These are phyloP conservation scores for Ceratocystis huliohia DNA, from an alignment of 2,329 filamentous ascomycete species.

Conservation along the genomic window DNA sequence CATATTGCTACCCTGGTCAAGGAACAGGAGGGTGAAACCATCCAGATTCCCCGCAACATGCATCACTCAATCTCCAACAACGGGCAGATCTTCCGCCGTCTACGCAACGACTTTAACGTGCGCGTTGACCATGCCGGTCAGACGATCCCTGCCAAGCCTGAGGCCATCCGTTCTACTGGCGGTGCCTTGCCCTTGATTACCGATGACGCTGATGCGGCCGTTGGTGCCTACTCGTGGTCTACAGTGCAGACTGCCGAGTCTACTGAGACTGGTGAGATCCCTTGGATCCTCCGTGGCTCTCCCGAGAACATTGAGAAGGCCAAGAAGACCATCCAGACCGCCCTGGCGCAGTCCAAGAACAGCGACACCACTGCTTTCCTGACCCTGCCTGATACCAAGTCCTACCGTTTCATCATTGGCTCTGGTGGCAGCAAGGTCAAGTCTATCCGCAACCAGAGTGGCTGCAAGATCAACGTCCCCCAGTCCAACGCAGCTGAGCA, in stretches of 20 bases:
- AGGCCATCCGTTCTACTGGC: slow-evolving; percentile 44
- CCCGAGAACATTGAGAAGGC: slow-evolving; percentile 72
- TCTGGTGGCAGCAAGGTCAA: slow-evolving; percentile 85
- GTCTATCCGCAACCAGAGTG: slow-evolving; percentile 78
- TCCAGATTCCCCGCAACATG: slow-evolving; percentile 68
- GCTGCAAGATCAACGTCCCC: slow-evolving; percentile 87
- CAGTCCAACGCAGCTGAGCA: slow-evolving; percentile 62
- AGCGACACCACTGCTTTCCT: slow-evolving; percentile 71
- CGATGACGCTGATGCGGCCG: slow-evolving; percentile 55
- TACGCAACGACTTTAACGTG: slow-evolving; percentile 75
- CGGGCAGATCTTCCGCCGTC: slow-evolving; percentile 82
- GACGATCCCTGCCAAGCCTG: slow-evolving; percentile 56
- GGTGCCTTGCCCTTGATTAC: slow-evolving; percentile 78
- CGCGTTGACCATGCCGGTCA: slow-evolving; percentile 85
- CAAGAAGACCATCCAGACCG: slow-evolving; percentile 57
- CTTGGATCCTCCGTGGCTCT: slow-evolving; percentile 77
- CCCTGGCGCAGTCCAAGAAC: slow-evolving; percentile 58
- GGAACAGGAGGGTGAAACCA: slow-evolving; percentile 74
- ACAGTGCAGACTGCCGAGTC: slow-evolving; percentile 49
- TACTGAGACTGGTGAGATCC: slow-evolving; percentile 58
- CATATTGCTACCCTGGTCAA: slow-evolving; percentile 71
- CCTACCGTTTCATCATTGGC: slow-evolving; percentile 84
- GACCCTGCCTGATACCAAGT: slow-evolving; percentile 74
- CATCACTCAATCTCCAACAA: slow-evolving; percentile 81
- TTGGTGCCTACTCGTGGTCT: slow-evolving; percentile 70